These are phyloP conservation scores for Cicer arietinum DNA, from an alignment of 306 rosid species.

Conservation along the genomic window DNA sequence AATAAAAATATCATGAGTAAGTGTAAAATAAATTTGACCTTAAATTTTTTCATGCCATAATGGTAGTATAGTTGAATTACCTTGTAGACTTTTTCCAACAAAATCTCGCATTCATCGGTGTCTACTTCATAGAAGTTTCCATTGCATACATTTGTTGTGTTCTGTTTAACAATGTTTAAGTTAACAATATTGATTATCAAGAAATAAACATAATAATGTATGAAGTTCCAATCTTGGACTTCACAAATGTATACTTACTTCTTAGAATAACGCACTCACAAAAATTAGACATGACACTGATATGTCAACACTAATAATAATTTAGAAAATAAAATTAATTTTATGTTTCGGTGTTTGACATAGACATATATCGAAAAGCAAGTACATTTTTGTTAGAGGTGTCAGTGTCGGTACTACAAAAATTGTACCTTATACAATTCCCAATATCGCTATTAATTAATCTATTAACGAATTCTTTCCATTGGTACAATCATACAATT, in stretches of 20 bases:
- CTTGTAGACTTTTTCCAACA: not conserved
- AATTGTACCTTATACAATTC: too few species aligned
- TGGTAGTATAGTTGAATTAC: not conserved
- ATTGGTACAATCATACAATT: too few species aligned
- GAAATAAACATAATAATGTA: not conserved
- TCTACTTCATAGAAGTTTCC: not conserved
- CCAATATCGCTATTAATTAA: too few species aligned
- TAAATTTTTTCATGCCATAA: not conserved
- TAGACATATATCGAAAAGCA: too few species aligned
- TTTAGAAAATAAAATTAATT: too few species aligned
- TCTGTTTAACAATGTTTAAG: not conserved
- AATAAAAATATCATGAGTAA: constrained; percentile 21
- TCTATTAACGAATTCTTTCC: too few species aligned
- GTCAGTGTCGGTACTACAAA: too few species aligned
- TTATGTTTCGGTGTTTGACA: too few species aligned
- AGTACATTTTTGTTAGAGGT: too few species aligned
- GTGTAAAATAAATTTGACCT: constrained; percentile 25
- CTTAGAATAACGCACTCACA: too few species aligned
- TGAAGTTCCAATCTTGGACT: constrained; percentile 19
- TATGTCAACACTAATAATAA: too few species aligned
- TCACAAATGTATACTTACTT: not conserved
- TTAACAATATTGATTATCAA: not conserved
- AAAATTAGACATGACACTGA: too few species aligned
- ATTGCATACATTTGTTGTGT: not conserved
- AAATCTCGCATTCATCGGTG: not conserved